phyloP scores from a whole-genome alignment of 1,284 basidiomycete genomes.

The Abortiporus biennis region DNA sequence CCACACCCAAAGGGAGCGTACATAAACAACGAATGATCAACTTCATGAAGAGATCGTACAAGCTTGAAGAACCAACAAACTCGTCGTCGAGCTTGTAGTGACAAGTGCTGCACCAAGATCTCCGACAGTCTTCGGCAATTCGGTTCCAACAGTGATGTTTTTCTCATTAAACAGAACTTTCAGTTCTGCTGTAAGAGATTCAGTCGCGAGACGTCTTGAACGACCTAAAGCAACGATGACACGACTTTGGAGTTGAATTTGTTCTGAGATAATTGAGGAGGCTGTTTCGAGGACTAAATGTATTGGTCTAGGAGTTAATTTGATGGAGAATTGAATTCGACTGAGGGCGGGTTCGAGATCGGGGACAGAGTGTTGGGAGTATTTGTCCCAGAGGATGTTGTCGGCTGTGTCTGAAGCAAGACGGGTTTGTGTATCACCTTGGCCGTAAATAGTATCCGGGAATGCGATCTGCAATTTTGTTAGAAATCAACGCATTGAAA shows the following conservation, averaged over 20 bases:
- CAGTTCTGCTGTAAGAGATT: conserved; percentile 48
- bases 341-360: conserved; percentile 37
- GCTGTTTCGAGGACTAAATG: conserved; percentile 41
- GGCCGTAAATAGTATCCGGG: conserved; percentile 47
- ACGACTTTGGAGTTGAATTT: conserved; percentile 20
- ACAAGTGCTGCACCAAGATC: conserved; percentile 20
- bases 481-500: conserved; percentile 3
- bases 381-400: conserved; percentile 58
- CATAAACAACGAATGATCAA: too few relatives aligned
- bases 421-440: conserved; percentile 52
- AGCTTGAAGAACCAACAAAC: conserved; percentile 22
- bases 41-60: too few relatives aligned
- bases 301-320: conserved; percentile 46
- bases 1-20: too few relatives aligned
- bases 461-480: conserved; percentile 37
- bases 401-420: conserved; percentile 74
- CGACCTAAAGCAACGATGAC: conserved; percentile 67
- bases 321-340: conserved; percentile 49
- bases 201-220: conserved; percentile 61
- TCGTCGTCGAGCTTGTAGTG: conserved; percentile 15
- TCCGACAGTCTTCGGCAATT: conserved; percentile 11
- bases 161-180: conserved; percentile 13
- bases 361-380: conserved; percentile 29
- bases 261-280: conserved; percentile 12
- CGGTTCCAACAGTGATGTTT: conserved; percentile 11